Base-by-base conservation (phyloP, 2,329 filamentous ascomycete genomes). In the Teratosphaeria gauchensis region DNA sequence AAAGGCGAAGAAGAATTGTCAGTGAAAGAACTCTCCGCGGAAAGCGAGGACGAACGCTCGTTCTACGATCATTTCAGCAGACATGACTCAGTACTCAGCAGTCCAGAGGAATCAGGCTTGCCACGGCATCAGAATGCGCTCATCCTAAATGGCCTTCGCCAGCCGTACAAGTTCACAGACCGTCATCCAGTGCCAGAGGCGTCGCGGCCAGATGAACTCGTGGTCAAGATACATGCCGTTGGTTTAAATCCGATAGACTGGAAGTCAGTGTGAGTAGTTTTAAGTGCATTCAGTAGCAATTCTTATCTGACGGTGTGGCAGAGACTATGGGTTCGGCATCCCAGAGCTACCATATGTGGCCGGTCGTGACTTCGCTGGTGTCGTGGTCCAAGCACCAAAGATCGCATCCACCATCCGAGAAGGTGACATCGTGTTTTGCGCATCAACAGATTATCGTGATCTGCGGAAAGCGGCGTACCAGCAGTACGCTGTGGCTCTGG, bases 381-480 rank as follows among this genome's bases (percentile, higher is more conserved):
- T 35, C 28, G 52, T 59, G 19, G 57, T 56, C 19, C 53, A 54
- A 16, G 51, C 56, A n/a, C 16, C 53, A n/a, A 46, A 32, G 11
- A 51, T 24, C 16, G 57, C 51, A 4, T 14, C 56, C 19, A 8
- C 32, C 8, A 46, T 59, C 4, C 24, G 9, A n/a, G 21, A 33
- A 8, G 57, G 57, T 6, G 53, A 56, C n/a, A 2, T 54, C 8
- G 57, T 59, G 48, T 30, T 21, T 8, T 21, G 68, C 73, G 73
- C 68, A 51, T 73, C 72, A 59, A 75, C 72, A 55, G 76, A 76
- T 61, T 76, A 76, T 62, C 67, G 69, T 38, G 74, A 76, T 55
- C 61, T 68, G 6, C 66, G 74, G 35, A 73, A 74, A 19, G 74
- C 73, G 24, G 74, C 73, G 60, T 76, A 76, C 61, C 74, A 76